Base-by-base conservation (phyloP, 2,329 filamentous ascomycete genomes). In the Plectosphaerella plurivora region DNA sequence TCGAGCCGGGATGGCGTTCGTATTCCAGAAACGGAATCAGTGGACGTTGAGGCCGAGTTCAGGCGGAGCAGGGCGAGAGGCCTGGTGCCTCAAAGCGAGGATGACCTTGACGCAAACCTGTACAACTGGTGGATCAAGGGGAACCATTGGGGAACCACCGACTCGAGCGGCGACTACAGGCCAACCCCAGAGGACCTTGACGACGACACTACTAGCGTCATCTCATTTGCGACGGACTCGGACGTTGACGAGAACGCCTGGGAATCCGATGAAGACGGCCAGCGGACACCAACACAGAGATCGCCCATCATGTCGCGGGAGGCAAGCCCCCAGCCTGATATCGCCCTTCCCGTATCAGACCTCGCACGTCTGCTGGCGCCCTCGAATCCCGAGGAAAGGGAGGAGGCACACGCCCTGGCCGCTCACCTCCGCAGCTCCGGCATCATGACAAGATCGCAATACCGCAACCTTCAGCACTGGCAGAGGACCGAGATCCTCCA, bases 61-160 rank as follows among this genome's bases (percentile, higher is more conserved):
- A 82, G 89, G 59, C 81, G 81, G 51, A 77, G 83, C 47, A 16
- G 41, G 6, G 4, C 16, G n/a, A 44, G n/a, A 18, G 16, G n/a
- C n/a, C 18, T 44, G 41, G 28, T 33, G 8, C 28, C 28, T 12
- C 28, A 73, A 7, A 73, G 84, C 41, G 88, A 94, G 60, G 79
- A 81, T 25, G 81, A 82, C 39, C 74, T 97, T 3, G 87, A 93
- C 57, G 77, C 79, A 2, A 86, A 84, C 53, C 73, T 97, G 2
- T 97, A 97, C 66, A 76, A 77, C 28, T 94, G 92, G 82, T 97
- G 91, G 88, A 84, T 88, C 50, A 76, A 78, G 51, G 91, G 90
- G 18, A 91, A 89, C 8, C 89, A 89, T 73, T 97, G 91, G 85
- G 92, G 93, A 1, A 85, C 86, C 15, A 77, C 86, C 33, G 93